Conservation (phyloP, 345 rosid genomes). For the Conringia planisiliqua region DNA sequence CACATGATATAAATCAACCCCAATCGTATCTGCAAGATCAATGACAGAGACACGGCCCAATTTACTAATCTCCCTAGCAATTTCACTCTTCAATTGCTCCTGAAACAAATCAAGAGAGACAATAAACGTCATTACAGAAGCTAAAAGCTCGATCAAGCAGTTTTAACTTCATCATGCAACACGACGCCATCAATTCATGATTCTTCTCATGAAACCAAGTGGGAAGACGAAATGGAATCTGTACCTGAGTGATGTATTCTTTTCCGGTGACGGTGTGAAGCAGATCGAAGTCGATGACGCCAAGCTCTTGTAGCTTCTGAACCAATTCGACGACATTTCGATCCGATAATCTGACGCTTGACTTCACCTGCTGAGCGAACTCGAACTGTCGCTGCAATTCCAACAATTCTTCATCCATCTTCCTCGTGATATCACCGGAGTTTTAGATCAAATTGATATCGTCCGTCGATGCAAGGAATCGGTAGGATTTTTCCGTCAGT, state of each 20-base stretch:
- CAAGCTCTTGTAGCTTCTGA: conserved; percentile 91
- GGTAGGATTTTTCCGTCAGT: conserved; percentile 13
- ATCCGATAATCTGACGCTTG: conserved; percentile 81
- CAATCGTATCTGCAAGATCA: conserved; percentile 76
- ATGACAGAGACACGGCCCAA: conserved; percentile 82
- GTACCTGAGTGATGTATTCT: conserved; percentile 89
- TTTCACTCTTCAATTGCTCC: conserved; percentile 88
- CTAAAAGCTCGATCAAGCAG: conserved; percentile 1
- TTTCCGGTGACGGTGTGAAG: conserved; percentile 97
- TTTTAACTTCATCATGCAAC: conserved; percentile 20
- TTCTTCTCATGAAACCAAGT: no score
- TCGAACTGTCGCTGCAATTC: conserved; percentile 91
- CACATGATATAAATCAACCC: conserved; percentile 89
- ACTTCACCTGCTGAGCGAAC: conserved; percentile 90
- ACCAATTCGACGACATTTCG: conserved; percentile 96
- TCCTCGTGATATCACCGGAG: not conserved
- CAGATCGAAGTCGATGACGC: conserved; percentile 90
- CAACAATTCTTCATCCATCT: conserved; percentile 85
- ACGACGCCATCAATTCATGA: not conserved
- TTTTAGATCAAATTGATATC: conserved; percentile 2
- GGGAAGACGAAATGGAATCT: not conserved
- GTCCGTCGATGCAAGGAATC: not conserved
- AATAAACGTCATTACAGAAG: not conserved
- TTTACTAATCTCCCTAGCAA: conserved; percentile 53
- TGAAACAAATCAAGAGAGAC: conserved; percentile 13